Base-by-base conservation (phyloP, 768 basidiomycete genomes). In the Auricularia sp. region DNA sequence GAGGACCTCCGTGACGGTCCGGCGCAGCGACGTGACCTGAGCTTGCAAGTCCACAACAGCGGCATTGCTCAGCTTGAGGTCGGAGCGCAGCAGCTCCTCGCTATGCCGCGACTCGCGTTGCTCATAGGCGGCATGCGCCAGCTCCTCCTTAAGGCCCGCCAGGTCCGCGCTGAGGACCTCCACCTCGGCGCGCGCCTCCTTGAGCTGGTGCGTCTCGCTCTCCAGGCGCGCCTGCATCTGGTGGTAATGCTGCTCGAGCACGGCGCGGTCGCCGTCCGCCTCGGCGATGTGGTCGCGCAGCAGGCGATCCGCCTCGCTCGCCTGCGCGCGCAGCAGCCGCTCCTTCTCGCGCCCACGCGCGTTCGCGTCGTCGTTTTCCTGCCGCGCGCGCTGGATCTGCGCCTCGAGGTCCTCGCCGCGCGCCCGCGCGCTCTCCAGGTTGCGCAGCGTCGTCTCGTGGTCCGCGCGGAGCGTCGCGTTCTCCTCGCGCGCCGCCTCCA, bases 221-320 rank as follows among this genome's bases (percentile, higher is more conserved):
- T 88, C 89, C 62, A 88, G 75, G 7, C 80, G 79, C 1, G 84
- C 84, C 68, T 83, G 82, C 44, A 91, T 76, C 71, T 91, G 90
- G 47, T 83, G 85, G 72, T 90, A 87, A 73, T 94, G 90, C 62
- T 94, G 86, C 75, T 97, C 94, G 58, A 97, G 79, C 14, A 96
- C 92, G 0, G 94, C 94, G 7, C 93, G 84, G 73, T 98, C 94
- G 1, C 94, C 91, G 70, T 97, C 93, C 14, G 94, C 91, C 74
- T 98, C 95, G 2, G 90, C 90, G 64, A 90, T 88, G 70, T 94
- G 90, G 72, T 97, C 94, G 1, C 92, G 84, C 67, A 97, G 85
- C 54, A 80, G 74, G 39, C 82, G 77, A 65, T 88, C 86, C 64
- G 85, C 80, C 70, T 82, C 90, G 14, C 83, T 84, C 6, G 89